These are phyloP conservation scores for Eimeria sp. DNA, from an alignment of 169 alveolate species.

Conservation along the genomic window DNA sequence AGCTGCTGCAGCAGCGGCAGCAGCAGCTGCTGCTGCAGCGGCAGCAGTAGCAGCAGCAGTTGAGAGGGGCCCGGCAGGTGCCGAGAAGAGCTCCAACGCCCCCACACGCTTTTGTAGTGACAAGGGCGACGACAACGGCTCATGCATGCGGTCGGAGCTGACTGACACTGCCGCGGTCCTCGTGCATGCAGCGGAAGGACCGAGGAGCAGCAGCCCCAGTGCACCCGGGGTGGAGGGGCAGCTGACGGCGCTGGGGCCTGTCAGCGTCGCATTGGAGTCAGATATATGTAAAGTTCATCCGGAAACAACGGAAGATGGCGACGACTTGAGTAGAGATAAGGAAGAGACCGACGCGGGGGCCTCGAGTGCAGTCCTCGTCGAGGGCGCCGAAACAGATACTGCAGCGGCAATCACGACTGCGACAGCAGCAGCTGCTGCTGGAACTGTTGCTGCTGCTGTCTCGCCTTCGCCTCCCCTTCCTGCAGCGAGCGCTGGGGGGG, in stretches of 20 bases:
- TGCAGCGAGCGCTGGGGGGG: not conserved
- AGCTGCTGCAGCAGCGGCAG: not conserved
- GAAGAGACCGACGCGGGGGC: not conserved
- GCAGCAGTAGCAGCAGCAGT: not conserved
- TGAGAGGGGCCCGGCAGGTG: not conserved
- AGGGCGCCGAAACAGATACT: not conserved
- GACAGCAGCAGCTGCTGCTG: not conserved
- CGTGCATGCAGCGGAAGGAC: slow-evolving; percentile 1
- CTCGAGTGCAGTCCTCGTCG: not conserved
- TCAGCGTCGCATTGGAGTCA: not conserved
- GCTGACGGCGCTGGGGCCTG: not conserved
- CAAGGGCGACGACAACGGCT: not conserved
- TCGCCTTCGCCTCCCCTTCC: not conserved
- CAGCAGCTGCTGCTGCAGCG: slow-evolving; percentile 1
- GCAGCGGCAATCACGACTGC: slow-evolving; percentile 9
- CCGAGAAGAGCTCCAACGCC: not conserved
- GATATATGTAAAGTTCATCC: not conserved
- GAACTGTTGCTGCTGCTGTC: not conserved
- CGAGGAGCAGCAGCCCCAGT: not conserved
- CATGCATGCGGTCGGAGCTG: not conserved
- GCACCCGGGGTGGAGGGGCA: not conserved
- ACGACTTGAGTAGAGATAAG: not conserved
- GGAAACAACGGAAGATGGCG: not conserved
- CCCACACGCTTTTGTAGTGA: not conserved
- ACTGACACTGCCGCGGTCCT: not conserved